These are phyloP conservation scores for Naganishia friedmannii DNA, from an alignment of 768 basidiomycete genomes.

Conservation along the genomic window DNA sequence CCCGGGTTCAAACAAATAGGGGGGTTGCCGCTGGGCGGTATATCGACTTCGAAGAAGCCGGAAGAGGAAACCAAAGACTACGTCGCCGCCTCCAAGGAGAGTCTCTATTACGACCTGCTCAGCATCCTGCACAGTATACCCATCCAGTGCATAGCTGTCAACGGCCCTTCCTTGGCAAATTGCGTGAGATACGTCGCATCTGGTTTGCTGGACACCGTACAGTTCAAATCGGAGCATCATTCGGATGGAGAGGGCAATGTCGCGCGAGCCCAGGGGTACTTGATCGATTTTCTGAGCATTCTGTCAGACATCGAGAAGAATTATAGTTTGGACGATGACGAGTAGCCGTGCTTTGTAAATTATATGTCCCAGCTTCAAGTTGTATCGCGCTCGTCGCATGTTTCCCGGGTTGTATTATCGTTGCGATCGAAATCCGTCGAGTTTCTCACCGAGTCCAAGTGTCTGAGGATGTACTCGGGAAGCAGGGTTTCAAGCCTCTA, in stretches of 20 bases:
- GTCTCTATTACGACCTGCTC: slow-evolving; percentile 63
- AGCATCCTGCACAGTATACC: slow-evolving; percentile 87
- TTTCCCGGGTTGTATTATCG: too few species aligned
- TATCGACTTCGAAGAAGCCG: slow-evolving; percentile 1
- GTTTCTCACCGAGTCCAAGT: too few species aligned
- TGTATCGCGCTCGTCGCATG: too few species aligned
- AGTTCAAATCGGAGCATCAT: slow-evolving; percentile 48
- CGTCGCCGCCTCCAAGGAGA: slow-evolving; percentile 59
- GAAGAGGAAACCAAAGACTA: slow-evolving; percentile 69
- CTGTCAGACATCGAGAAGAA: slow-evolving; percentile 87
- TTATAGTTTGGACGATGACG: slow-evolving; percentile 58
- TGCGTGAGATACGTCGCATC: slow-evolving; percentile 93
- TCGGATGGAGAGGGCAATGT: slow-evolving; percentile 63
- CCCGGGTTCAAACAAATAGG: slow-evolving; percentile 17
- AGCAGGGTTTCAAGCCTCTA: too few species aligned
- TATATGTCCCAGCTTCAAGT: too few species aligned
- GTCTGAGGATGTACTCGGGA: too few species aligned
- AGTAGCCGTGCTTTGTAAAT: background rate
- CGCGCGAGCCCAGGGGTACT: slow-evolving; percentile 78
- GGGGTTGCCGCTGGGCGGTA: slow-evolving; percentile 23
- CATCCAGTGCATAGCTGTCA: slow-evolving; percentile 71
- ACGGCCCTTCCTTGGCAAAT: slow-evolving; percentile 59
- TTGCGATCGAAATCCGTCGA: too few species aligned
- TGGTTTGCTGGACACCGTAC: slow-evolving; percentile 77
- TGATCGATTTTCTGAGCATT: slow-evolving; percentile 90